Evolutionary conservation across 345 rosid species (phyloP).

Genomic region (Viola odorata): DNA sequence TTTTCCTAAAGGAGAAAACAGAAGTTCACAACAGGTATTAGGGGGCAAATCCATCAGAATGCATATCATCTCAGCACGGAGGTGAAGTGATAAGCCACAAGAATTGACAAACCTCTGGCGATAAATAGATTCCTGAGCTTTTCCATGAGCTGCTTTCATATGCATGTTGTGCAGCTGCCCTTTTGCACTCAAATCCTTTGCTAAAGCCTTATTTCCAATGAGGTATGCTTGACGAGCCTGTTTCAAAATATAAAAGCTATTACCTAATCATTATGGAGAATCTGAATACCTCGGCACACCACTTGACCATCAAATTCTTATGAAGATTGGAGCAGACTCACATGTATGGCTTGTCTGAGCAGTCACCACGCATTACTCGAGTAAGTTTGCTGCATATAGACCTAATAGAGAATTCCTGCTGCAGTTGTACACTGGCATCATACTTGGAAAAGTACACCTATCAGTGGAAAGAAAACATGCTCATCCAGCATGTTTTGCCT

Average conservation of each 20-base stretch:
- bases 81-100: constrained; percentile 9
- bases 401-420: neutral
- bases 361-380: neutral
- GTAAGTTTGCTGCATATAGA: constrained; percentile 3
- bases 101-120: constrained; percentile 71
- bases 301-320: neutral
- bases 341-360: constrained; percentile 1
- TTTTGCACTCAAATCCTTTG: constrained; percentile 87
- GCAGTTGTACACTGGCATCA: neutral
- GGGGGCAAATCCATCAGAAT: neutral
- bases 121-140: constrained; percentile 91
- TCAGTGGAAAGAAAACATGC: neutral
- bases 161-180: constrained; percentile 88
- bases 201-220: constrained; percentile 85
- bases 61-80: neutral
- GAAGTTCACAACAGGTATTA: neutral
- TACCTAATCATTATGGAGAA: neutral
- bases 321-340: constrained; percentile 3
- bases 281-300: neutral
- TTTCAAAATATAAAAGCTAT: constrained; percentile 12
- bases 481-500: constrained; percentile 1
- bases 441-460: neutral
- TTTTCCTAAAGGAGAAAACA: neutral
- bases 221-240: constrained; percentile 94
- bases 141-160: constrained; percentile 96